These are phyloP conservation scores for Vitis rotundifolia DNA, from an alignment of 164 flowering plant genomes.

Conservation along the genomic window DNA sequence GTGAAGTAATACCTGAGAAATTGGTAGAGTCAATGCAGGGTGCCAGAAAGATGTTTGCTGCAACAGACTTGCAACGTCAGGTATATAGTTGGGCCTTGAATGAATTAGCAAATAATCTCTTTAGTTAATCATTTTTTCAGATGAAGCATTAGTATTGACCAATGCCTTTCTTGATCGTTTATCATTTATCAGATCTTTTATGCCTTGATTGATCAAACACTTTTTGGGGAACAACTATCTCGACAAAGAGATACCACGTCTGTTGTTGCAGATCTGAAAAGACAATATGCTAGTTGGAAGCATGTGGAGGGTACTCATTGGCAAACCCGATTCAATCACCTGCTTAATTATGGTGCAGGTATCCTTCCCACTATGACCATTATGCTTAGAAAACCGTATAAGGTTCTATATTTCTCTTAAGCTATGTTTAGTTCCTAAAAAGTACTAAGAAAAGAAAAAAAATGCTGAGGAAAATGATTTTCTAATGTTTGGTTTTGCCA, in stretches of 20 bases:
- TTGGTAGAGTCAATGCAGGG: conserved; percentile 78
- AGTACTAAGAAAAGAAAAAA: no score
- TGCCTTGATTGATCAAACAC: conserved; percentile 79
- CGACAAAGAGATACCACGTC: conserved; percentile 54
- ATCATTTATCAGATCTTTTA: conserved; percentile 56
- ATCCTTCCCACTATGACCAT: conserved; percentile 1
- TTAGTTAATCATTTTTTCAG: neutral
- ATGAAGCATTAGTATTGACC: neutral
- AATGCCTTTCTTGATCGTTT: conserved; percentile 9
- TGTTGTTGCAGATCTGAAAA: conserved; percentile 70
- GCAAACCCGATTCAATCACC: conserved; percentile 92
- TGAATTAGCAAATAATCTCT: neutral
- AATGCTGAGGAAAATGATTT: no score
- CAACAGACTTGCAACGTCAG: conserved; percentile 95
- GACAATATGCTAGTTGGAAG: conserved; percentile 67
- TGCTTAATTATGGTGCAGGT: conserved; percentile 94
- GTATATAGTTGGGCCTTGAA: conserved; percentile 34
- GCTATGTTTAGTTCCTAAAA: no score
- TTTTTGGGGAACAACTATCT: conserved; percentile 61
- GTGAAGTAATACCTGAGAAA: conserved; percentile 84
- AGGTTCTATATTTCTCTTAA: no score
- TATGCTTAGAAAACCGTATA: neutral
- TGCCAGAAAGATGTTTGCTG: conserved; percentile 91
- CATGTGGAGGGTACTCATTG: conserved; percentile 93
- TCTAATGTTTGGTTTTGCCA: no score